These are phyloP conservation scores for Thielaviopsis musarum DNA, from an alignment of 2,329 filamentous ascomycete genomes.

Conservation along the genomic window DNA sequence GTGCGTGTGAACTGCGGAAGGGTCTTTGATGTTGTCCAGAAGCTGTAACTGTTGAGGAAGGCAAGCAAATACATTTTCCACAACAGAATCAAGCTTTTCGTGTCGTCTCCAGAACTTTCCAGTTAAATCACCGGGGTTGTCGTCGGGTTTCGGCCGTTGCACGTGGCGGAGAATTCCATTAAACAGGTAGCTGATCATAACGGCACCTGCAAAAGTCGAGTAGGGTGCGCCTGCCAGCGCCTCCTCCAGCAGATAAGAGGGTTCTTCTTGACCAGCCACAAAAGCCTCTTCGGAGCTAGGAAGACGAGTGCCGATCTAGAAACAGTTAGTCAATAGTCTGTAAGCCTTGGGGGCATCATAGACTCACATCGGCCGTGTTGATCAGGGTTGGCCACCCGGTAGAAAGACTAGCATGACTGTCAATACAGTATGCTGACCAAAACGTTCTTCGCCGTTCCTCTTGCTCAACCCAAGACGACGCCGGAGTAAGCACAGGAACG, in stretches of 20 bases:
- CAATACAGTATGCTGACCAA: slow-evolving; percentile 69
- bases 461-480: slow-evolving; percentile 62
- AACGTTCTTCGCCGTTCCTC: slow-evolving; percentile 68
- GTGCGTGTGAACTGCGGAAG: slow-evolving; percentile 65
- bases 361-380: slow-evolving; percentile 47
- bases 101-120: slow-evolving; percentile 80
- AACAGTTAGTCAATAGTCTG: slow-evolving; percentile 9
- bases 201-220: slow-evolving; percentile 54
- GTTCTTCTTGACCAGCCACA: slow-evolving; percentile 43
- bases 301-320: slow-evolving; percentile 58
- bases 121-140: slow-evolving; percentile 53
- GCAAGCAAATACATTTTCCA: slow-evolving; percentile 63
- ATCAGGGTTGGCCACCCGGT: slow-evolving; percentile 81
- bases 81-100: slow-evolving; percentile 60
- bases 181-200: slow-evolving; percentile 63
- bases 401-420: slow-evolving; percentile 72
- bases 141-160: slow-evolving; percentile 51
- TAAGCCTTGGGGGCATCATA: neutral
- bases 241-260: slow-evolving; percentile 45
- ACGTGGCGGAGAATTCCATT: slow-evolving; percentile 68
- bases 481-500: slow-evolving; percentile 56
- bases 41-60: slow-evolving; percentile 60
- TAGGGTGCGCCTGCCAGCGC: slow-evolving; percentile 46
- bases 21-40: slow-evolving; percentile 49
- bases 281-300: slow-evolving; percentile 68